Evolutionary conservation across 1,284 basidiomycete species (phyloP).

Genomic region (Malassezia japonica): DNA sequence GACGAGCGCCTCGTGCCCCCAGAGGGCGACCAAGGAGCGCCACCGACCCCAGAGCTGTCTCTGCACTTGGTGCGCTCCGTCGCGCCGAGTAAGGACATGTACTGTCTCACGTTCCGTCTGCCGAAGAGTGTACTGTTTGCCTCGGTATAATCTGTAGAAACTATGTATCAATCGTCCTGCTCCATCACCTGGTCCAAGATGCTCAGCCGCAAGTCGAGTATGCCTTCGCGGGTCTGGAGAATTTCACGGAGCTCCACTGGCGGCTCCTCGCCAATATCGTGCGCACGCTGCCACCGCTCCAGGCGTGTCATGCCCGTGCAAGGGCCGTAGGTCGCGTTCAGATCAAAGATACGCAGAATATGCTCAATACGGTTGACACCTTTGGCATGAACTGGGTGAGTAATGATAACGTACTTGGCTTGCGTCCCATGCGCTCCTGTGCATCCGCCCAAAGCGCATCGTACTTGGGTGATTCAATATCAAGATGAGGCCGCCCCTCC

Average conservation of each 20-base stretch:
- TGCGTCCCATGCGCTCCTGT: constrained; percentile 19
- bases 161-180: background rate
- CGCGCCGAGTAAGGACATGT: constrained; percentile 97
- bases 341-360: constrained; percentile 42
- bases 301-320: constrained; percentile 72
- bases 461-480: constrained; percentile 26
- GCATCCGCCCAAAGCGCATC: constrained; percentile 32
- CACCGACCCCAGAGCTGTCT: constrained; percentile 45
- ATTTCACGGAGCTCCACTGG: constrained; percentile 61
- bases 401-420: constrained; percentile 19
- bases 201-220: constrained; percentile 8
- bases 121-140: constrained; percentile 51
- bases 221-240: constrained; percentile 35
- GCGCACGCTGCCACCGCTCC: constrained; percentile 77
- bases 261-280: constrained; percentile 68
- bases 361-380: constrained; percentile 36
- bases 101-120: constrained; percentile 84
- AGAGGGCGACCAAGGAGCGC: constrained; percentile 17
- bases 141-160: background rate
- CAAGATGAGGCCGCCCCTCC: constrained; percentile 18
- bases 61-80: constrained; percentile 81
- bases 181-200: constrained; percentile 5
- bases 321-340: constrained; percentile 56
- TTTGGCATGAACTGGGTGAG: constrained; percentile 33
- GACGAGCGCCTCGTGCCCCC: constrained; percentile 10